Percentiles rank a stretch among this genome's conserved stretches.
Conservation (phyloP, 306 rosid genomes). For the Pachyrhizus erosus region DNA sequence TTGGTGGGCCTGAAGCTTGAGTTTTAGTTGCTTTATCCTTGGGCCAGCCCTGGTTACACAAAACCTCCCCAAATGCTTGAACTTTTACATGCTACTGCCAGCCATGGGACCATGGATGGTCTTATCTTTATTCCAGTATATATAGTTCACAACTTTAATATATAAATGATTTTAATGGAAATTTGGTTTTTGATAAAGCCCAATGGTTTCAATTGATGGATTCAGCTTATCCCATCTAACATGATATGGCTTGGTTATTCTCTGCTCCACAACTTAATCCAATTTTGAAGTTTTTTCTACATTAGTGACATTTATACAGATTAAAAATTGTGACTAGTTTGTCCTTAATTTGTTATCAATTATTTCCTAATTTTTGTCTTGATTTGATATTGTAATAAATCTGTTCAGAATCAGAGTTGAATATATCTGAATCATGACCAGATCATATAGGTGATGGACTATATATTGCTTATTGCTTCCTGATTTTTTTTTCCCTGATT, state of each 20-base stretch:
- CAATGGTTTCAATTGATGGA: not conserved
- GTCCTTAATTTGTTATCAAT: not conserved
- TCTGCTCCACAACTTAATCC: not conserved
- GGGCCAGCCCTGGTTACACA: not conserved
- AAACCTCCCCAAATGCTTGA: constrained; percentile 8
- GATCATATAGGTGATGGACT: not conserved
- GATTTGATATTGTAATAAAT: not conserved
- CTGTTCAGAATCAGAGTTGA: not conserved
- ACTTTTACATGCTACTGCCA: not conserved
- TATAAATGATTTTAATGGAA: not conserved
- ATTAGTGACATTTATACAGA: not conserved
- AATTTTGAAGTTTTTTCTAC: not conserved
- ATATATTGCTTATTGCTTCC: not conserved
- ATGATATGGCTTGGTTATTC: not conserved
- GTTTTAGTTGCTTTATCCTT: too few relatives aligned
- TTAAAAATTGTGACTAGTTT: not conserved
- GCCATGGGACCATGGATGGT: not conserved
- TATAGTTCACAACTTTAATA: not conserved
- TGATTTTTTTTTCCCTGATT: too few relatives aligned
- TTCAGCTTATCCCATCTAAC: not conserved
- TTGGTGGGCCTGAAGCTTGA: too few relatives aligned
- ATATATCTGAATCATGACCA: too few relatives aligned
- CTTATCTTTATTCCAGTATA: not conserved
- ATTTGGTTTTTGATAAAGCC: constrained; percentile 10
- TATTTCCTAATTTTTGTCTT: not conserved